Evolutionary conservation across 1,284 basidiomycete species (phyloP), one percentile per base, ranked within the genome.

Genomic region (Leccinum griseonigrum): DNA sequence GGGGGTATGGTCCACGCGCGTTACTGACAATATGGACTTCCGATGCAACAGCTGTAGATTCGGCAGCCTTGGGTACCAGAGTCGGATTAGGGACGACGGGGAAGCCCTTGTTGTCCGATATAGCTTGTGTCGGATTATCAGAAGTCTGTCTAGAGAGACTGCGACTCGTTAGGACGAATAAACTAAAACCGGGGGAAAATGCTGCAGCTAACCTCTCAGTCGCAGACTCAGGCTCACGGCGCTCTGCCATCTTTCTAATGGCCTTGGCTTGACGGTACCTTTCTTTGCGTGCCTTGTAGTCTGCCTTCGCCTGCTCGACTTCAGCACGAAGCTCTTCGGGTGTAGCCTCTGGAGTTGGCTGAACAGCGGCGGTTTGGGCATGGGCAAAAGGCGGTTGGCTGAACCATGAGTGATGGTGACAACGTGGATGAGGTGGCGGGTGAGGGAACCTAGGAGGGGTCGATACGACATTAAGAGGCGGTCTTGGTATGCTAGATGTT

Each of bases 241-340:
- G 61, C 56, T 77, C 76, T 64, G 77, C 77, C 63, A 78, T 77
- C 60, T 76, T 81, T 67, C 77, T 80, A 34, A 81, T 79, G 54
- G 78, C 76, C 65, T 85, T 85, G 59, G 85, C 82, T 64, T 76
- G 75, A 36, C 86, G 81, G 67, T 90, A 90, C 31, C 78, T 78
- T 66, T 88, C 87, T 69, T 91, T 92, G 74, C 86, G 82, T 1
- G 77, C 79, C 72, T 84, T 87, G 72, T 92, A 92, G 16, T 76
- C 73, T 46, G 78, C 77, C 68, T 89, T 92, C 0, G 88, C 87
- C n/a, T 78, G 83, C 68, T 89, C 85, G 5, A 91, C 81, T 40
- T 83, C 78, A n/a, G 82, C 81, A 66, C 81, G 83, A 52, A 85
- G 74, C 22, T 84, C 81, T 63, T 84, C 72, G 74, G 69, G 48